phyloP scores from a whole-genome alignment of 2,329 filamentous ascomycete genomes.

The Epichloe brachyelytri region DNA sequence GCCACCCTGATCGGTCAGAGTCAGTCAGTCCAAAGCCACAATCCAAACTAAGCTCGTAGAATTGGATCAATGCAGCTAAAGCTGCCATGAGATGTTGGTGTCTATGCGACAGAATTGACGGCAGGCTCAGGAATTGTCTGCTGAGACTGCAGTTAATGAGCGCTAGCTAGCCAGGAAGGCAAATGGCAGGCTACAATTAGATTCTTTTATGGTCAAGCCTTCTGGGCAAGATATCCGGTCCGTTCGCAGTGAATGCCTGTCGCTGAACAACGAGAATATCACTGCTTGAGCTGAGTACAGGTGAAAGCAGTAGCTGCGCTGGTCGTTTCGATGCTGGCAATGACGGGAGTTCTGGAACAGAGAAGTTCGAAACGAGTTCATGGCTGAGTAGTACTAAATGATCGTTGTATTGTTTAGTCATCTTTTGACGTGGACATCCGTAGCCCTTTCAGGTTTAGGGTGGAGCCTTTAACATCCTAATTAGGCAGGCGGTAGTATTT shows the following conservation, averaged over 20 bases:
- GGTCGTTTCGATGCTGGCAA: not conserved
- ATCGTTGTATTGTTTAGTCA: too few relatives aligned
- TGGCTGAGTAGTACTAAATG: not conserved
- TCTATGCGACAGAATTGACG: too few relatives aligned
- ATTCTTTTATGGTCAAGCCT: not conserved
- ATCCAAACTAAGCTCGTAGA: too few relatives aligned
- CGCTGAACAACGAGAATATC: not conserved
- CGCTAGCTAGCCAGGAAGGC: not conserved
- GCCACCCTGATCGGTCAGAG: too few relatives aligned
- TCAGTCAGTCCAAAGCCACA: too few relatives aligned
- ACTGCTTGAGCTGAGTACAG: not conserved
- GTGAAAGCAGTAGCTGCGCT: not conserved
- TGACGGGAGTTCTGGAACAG: not conserved
- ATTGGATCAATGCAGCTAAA: not conserved
- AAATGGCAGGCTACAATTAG: not conserved
- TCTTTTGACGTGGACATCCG: too few relatives aligned
- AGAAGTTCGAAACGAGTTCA: not conserved
- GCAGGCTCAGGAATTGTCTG: not conserved
- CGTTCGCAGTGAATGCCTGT: not conserved
- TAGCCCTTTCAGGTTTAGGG: too few relatives aligned
- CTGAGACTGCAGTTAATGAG: not conserved
- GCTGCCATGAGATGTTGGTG: not conserved
- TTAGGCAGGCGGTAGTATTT: too few relatives aligned
- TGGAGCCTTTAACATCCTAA: too few relatives aligned
- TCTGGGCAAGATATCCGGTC: not conserved